Percentiles rank a stretch among this genome's conserved stretches.
phyloP scores from a whole-genome alignment of 441 rosid genomes.

The Jatropha podagrica region DNA sequence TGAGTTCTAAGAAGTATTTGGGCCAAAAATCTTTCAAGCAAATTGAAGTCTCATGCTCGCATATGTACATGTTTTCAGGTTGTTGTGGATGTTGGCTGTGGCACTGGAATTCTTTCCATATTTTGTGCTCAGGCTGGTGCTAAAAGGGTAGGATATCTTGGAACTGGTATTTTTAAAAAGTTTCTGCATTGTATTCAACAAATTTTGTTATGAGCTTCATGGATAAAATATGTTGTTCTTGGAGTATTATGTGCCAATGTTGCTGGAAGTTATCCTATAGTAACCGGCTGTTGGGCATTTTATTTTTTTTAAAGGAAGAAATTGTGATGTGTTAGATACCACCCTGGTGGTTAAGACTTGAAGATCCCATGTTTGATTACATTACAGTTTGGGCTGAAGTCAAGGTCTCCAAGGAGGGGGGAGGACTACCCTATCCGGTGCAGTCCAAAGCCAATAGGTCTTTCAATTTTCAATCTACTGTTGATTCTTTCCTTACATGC shows the following conservation, averaged over 20 bases:
- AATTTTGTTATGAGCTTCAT: neutral
- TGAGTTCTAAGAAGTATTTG: neutral
- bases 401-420: neutral
- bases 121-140: conserved; percentile 99
- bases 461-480: neutral
- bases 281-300: neutral
- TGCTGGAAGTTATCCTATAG: neutral
- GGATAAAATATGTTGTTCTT: neutral
- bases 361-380: neutral
- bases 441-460: neutral
- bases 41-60: conserved; percentile 16
- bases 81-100: conserved; percentile 98
- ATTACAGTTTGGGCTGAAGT: neutral
- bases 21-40: neutral
- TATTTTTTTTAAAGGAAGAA: neutral
- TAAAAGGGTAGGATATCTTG: conserved; percentile 55
- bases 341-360: neutral
- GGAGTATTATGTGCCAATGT: neutral
- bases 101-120: conserved; percentile 96
- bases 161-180: neutral
- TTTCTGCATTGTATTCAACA: neutral
- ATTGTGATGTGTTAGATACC: neutral
- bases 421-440: neutral
- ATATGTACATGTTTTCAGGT: conserved; percentile 49
- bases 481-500: neutral